These are phyloP conservation scores for Ophiocordyceps camponoti-rufipedis DNA, from an alignment of 2,329 filamentous ascomycete genomes.

Conservation along the genomic window DNA sequence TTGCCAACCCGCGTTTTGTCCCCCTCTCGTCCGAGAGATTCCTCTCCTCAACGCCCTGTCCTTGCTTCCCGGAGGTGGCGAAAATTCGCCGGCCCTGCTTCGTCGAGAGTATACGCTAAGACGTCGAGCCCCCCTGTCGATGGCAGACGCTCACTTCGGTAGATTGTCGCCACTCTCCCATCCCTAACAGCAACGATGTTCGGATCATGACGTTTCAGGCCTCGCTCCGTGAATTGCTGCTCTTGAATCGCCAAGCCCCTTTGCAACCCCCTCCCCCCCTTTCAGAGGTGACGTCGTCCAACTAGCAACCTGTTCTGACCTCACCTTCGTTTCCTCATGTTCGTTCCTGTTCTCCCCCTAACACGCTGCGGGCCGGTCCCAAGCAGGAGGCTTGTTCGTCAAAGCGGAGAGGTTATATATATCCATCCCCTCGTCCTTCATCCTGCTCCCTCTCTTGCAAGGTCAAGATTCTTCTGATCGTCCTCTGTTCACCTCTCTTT, in stretches of 20 bases:
- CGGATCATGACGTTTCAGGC: constrained; percentile 1
- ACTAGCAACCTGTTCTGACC: background rate
- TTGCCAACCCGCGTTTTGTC: no score
- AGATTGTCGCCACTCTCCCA: background rate
- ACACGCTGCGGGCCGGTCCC: background rate
- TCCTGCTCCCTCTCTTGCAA: background rate
- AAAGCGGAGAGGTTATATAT: background rate
- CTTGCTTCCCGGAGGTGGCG: no score
- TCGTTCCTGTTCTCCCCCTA: no score
- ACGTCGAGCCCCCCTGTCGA: background rate
- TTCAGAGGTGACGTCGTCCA: background rate
- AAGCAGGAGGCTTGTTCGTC: background rate
- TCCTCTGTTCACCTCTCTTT: background rate
- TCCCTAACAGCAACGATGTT: background rate
- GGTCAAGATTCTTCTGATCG: background rate
- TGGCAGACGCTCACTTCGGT: background rate
- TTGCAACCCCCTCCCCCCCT: background rate
- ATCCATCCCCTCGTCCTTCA: background rate
- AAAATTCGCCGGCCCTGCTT: no score
- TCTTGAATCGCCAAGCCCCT: background rate
- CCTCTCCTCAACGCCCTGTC: no score
- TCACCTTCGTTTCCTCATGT: background rate
- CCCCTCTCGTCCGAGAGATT: no score
- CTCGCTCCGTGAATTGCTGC: background rate
- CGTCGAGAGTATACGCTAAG: background rate